Conservation (phyloP, 192 early-diverging fungal species). For the Entophlyctis helioformis region DNA sequence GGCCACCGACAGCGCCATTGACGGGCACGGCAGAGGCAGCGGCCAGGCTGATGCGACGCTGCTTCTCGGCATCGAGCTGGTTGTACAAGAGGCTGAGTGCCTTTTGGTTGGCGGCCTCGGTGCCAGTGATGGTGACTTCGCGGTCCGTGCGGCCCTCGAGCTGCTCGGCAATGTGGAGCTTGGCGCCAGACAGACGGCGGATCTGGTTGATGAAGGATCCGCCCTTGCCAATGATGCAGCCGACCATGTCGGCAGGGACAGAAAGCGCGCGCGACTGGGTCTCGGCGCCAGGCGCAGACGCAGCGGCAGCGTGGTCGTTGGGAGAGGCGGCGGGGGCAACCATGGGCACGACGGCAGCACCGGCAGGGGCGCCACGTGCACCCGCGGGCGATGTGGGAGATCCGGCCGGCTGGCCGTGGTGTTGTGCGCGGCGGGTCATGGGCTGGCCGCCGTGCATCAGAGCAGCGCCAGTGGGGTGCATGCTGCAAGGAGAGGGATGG, state of each 20-base stretch:
- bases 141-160: slow-evolving; percentile 73
- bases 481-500: too few species aligned
- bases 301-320: neutral
- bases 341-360: neutral
- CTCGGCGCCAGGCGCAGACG: slow-evolving; percentile 17
- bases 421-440: too few species aligned
- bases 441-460: too few species aligned
- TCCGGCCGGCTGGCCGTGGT: too few species aligned
- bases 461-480: too few species aligned
- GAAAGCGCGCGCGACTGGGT: slow-evolving; percentile 69
- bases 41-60: too few species aligned
- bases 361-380: neutral
- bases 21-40: too few species aligned
- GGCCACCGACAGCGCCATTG: too few species aligned
- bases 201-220: slow-evolving; percentile 37
- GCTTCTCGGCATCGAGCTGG: slow-evolving; percentile 70
- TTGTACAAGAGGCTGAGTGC: slow-evolving; percentile 85
- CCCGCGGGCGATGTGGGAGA: neutral
- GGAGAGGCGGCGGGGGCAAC: neutral
- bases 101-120: slow-evolving; percentile 74
- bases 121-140: slow-evolving; percentile 85
- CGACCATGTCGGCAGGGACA: slow-evolving; percentile 87
- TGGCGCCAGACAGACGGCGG: slow-evolving; percentile 16
- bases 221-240: slow-evolving; percentile 88
- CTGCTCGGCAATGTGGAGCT: slow-evolving; percentile 80